These are phyloP conservation scores for Dictyostelium brefeldianum DNA, from an alignment of 78 protist species.

Conservation along the genomic window DNA sequence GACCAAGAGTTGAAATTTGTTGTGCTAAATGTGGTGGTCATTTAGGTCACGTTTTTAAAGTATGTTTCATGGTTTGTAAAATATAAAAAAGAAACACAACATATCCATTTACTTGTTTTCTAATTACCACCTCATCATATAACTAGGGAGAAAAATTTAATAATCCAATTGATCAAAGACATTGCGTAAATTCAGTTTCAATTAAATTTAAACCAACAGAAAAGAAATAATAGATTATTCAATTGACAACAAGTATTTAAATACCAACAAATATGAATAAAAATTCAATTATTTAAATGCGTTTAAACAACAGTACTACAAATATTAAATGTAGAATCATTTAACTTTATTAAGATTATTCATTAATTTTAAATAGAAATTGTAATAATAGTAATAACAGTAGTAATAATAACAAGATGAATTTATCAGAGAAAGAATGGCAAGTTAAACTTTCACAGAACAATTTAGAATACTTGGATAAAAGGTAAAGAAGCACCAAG, in stretches of 20 bases:
- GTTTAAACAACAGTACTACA: too few relatives aligned
- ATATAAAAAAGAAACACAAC: neutral
- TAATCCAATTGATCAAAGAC: slow-evolving; percentile 90
- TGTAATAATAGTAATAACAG: neutral
- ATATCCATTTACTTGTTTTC: neutral
- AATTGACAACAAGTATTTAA: too few relatives aligned
- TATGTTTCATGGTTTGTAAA: neutral
- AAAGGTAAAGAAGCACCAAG: slow-evolving; percentile 49
- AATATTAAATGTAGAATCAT: too few relatives aligned
- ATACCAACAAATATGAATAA: too few relatives aligned
- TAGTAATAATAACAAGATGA: slow-evolving; percentile 4
- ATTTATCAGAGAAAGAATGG: slow-evolving; percentile 79
- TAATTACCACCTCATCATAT: neutral
- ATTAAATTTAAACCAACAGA: slow-evolving; percentile 41
- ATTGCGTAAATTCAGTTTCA: slow-evolving; percentile 92
- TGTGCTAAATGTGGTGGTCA: slow-evolving; percentile 92
- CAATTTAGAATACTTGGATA: slow-evolving; percentile 76
- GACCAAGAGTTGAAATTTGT: slow-evolving; percentile 87
- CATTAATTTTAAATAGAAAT: too few relatives aligned
- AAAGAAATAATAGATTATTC: neutral
- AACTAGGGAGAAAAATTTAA: slow-evolving; percentile 81
- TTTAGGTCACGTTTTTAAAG: slow-evolving; percentile 93
- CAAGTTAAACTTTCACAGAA: slow-evolving; percentile 56
- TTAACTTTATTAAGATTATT: too few relatives aligned
- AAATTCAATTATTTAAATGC: too few relatives aligned